Evolutionary conservation across 176 grass and related monocot genomes (phyloP), one percentile per base, ranked within the genome.

Genomic region (Cenchrus fungigraminus): DNA sequence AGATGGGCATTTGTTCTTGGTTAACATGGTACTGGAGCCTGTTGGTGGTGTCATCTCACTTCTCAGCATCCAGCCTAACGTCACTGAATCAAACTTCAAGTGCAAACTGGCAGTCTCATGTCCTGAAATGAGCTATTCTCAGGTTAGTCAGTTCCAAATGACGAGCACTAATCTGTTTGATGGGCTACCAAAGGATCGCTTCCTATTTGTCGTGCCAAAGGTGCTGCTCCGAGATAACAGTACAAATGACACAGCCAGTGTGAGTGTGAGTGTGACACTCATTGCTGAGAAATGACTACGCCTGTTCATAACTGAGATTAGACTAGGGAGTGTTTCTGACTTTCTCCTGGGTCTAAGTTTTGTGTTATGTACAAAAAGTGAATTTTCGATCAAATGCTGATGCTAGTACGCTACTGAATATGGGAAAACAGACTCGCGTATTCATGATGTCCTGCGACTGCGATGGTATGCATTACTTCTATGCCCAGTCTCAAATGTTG

Each of bases 1-100:
- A 49, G 76, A 79, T 28, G 76, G 76, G 76, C 76, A 79, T 12
- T 6, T 79, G 58, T 79, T 79, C 43, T 12, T 79, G 58, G 58
- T 79, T 79, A 64, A 64, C 76, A 79, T 62, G 76, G 76, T 45
- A 64, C 1, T 64, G 59, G 76, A 79, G n/a, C 58, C 76, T 1
- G 3, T 49, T 79, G 76, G 58, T 8, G 42, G 59, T 64, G 10
- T 79, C 40, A 79, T 79, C 57, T 79, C 76, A 46, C n/a, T 64
- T 64, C 49, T 79, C n/a, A 64, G 58, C 76, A 64, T 79, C 42
- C 76, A 79, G 58, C 76, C 76, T 79, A 42, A 49, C 43, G 17
- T 49, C n/a, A 79, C 20, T 25, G 22, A 28, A 79, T 60, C 76
- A 8, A 79, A 63, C n/a, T 79, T 79, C 59, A 62, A 4, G 14